Evolutionary conservation across 345 rosid species (phyloP).

Genomic region (Sapria himalayana): DNA sequence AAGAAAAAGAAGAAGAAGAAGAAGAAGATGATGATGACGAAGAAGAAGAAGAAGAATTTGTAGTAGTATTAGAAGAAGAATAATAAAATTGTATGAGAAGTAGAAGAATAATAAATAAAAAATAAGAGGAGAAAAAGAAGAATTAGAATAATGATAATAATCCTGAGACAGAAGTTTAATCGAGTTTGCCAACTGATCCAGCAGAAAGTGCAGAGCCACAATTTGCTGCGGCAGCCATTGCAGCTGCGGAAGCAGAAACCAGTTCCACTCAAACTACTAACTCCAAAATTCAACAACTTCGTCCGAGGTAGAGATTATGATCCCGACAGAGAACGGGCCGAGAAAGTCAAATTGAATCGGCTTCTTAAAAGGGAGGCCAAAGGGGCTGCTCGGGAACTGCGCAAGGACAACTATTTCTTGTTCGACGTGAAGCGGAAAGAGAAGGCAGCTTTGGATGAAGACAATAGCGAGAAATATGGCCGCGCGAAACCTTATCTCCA

Average conservation of each 20-base stretch:
- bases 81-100: no score
- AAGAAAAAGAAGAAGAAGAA: no score
- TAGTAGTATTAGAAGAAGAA: no score
- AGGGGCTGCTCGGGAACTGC: conserved; percentile 68
- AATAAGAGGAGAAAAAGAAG: no score
- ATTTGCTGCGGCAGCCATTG: conserved; percentile 39
- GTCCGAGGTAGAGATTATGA: conserved; percentile 78
- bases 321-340: conserved; percentile 65
- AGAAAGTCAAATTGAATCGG: conserved; percentile 41
- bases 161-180: no score
- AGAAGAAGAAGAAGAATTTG: no score
- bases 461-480: conserved; percentile 56
- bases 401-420: conserved; percentile 51
- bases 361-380: conserved; percentile 33
- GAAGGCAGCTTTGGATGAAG: conserved; percentile 26
- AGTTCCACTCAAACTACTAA: conserved; percentile 39
- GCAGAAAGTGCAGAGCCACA: conserved; percentile 28
- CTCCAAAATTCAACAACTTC: conserved; percentile 84
- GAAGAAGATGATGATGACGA: no score
- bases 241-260: conserved; percentile 70
- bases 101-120: no score
- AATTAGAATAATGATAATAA: no score
- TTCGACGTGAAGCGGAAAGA: conserved; percentile 38
- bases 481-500: conserved; percentile 58
- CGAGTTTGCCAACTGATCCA: conserved; percentile 32